A percentile compares a stretch with the other conserved stretches of the same genome.
Conservation (phyloP, 2,329 filamentous ascomycete species). For the Cladophialophora yegresii region DNA sequence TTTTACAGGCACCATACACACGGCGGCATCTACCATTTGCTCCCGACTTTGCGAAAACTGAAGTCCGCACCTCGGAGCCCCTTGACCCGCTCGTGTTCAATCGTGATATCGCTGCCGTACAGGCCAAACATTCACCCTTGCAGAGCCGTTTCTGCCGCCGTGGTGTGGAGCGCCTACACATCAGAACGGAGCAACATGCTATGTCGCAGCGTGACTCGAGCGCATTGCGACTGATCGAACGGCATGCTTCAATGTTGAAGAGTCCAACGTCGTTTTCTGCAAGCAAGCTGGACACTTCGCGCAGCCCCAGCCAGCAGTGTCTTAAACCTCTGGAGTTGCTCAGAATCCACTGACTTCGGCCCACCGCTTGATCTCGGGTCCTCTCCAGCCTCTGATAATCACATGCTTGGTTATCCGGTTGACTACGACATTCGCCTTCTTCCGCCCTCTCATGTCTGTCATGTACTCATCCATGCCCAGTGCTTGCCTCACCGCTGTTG, state of each 20-base stretch:
- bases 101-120: neutral
- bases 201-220: neutral
- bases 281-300: neutral
- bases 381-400: conserved; percentile 65
- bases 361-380: conserved; percentile 37
- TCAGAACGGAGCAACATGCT: neutral
- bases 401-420: conserved; percentile 71
- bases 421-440: conserved; percentile 48
- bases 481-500: conserved; percentile 62
- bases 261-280: neutral
- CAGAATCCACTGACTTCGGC: conserved; percentile 39
- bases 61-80: neutral
- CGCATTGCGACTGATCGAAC: neutral
- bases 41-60: neutral
- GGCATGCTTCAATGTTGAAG: neutral
- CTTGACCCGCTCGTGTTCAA: neutral
- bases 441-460: conserved; percentile 38
- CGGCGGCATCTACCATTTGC: neutral
- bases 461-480: conserved; percentile 59
- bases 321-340: neutral
- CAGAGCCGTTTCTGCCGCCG: neutral
- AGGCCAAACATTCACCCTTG: neutral
- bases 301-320: neutral
- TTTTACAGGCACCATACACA: neutral
- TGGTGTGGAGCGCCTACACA: neutral